A percentile compares a stretch with the other conserved stretches of the same genome.
Evolutionary conservation across 2,329 filamentous ascomycete species (phyloP).

Genomic region (Claviceps digitariae): DNA sequence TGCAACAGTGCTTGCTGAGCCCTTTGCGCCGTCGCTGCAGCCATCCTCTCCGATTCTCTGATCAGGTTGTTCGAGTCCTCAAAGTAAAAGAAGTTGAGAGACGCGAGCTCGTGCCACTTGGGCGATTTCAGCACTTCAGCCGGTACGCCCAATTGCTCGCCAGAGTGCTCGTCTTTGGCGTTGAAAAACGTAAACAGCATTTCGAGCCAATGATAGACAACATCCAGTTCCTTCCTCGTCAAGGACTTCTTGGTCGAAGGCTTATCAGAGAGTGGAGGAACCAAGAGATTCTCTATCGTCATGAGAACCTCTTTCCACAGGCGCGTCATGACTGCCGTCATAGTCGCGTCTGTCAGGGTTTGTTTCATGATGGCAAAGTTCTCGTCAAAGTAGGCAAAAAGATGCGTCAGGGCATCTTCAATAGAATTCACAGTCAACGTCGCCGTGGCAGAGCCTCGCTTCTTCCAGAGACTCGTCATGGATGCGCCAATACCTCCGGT

Average conservation of each 20-base stretch:
- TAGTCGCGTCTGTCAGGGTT: conserved; percentile 86
- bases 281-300: conserved; percentile 78
- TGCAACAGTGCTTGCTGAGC: conserved; percentile 53
- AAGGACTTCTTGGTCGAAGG: conserved; percentile 74
- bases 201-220: conserved; percentile 90
- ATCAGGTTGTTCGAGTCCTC: conserved; percentile 84
- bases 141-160: conserved; percentile 77
- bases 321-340: conserved; percentile 96
- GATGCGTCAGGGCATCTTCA: conserved; percentile 65
- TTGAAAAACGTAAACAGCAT: conserved; percentile 92
- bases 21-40: conserved; percentile 66
- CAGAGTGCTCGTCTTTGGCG: conserved; percentile 66
- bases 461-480: conserved; percentile 57
- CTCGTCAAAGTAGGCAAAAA: conserved; percentile 93
- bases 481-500: conserved; percentile 56
- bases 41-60: conserved; percentile 93
- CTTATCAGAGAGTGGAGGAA: conserved; percentile 91
- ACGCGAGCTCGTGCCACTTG: conserved; percentile 95
- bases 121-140: conserved; percentile 87
- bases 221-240: conserved; percentile 76
- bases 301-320: conserved; percentile 96
- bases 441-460: conserved; percentile 39
- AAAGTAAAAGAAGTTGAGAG: conserved; percentile 97
- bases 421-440: conserved; percentile 59
- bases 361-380: conserved; percentile 99